phyloP scores from a whole-genome alignment of 805 yeast genomes.

The Wickerhamiella azyma region DNA sequence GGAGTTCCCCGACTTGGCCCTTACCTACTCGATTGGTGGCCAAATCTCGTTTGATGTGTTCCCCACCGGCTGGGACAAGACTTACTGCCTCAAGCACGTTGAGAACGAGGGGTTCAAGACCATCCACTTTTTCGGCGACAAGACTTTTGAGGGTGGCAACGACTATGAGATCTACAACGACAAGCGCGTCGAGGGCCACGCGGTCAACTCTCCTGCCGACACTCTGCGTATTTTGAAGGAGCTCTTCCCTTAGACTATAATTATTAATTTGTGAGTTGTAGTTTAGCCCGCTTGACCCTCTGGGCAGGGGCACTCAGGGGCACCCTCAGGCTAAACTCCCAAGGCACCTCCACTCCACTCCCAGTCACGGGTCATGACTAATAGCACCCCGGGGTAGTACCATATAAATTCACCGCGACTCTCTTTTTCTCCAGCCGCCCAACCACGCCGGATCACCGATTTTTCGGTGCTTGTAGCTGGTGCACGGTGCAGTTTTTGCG shows the following conservation, averaged over 20 bases:
- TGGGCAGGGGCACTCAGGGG: too few relatives aligned
- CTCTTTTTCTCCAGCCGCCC: neutral
- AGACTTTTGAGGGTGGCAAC: conserved; percentile 91
- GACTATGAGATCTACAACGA: conserved; percentile 94
- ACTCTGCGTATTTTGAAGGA: conserved; percentile 78
- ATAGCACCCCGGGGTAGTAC: neutral
- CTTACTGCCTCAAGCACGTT: conserved; percentile 91
- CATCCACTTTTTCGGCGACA: conserved; percentile 98
- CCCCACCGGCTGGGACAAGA: conserved; percentile 99
- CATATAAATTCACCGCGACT: neutral
- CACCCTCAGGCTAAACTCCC: too few relatives aligned
- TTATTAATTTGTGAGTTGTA: neutral
- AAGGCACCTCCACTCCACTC: too few relatives aligned
- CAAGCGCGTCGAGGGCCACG: conserved; percentile 87
- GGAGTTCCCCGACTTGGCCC: conserved; percentile 67
- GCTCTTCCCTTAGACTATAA: conserved; percentile 40
- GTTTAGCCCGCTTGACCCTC: too few relatives aligned
- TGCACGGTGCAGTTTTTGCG: conserved; percentile 5
- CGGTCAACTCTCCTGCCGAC: conserved; percentile 81
- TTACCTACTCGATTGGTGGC: conserved; percentile 98
- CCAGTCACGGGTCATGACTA: too few relatives aligned
- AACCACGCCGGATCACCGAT: neutral
- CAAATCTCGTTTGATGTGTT: conserved; percentile 98
- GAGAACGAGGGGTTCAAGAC: conserved; percentile 68
- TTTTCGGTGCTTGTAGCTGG: neutral